Evolutionary conservation across 768 basidiomycete species (phyloP).

Genomic region (Amanita polypyramis): DNA sequence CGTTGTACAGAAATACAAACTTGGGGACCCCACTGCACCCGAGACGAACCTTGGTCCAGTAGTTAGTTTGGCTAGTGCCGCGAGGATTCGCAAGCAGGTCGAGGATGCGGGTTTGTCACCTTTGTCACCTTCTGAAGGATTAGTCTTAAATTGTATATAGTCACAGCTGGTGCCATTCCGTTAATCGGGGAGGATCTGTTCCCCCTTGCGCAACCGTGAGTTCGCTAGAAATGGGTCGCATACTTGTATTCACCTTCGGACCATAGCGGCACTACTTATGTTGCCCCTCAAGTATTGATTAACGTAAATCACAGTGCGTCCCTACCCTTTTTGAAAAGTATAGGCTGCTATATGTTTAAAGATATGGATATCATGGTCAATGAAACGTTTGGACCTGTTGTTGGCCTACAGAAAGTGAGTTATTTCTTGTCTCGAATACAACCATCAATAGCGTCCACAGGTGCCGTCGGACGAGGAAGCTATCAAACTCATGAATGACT

Average conservation of each 20-base stretch:
- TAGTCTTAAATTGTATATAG: slow-evolving; percentile 20
- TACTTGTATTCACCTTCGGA: slow-evolving; percentile 2
- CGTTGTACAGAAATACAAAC: slow-evolving; percentile 51
- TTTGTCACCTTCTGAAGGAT: not conserved
- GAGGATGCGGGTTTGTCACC: slow-evolving; percentile 58
- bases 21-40: slow-evolving; percentile 74
- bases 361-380: slow-evolving; percentile 30
- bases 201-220: slow-evolving; percentile 57
- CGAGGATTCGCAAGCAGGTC: slow-evolving; percentile 79
- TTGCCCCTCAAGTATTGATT: slow-evolving; percentile 85
- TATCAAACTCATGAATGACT: slow-evolving; percentile 89
- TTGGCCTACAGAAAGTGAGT: slow-evolving; percentile 84
- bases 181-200: slow-evolving; percentile 64
- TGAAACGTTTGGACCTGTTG: slow-evolving; percentile 88
- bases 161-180: slow-evolving; percentile 69
- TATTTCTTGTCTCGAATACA: not conserved
- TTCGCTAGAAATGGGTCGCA: slow-evolving; percentile 1
- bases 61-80: slow-evolving; percentile 78
- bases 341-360: not conserved
- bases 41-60: slow-evolving; percentile 88
- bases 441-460: slow-evolving; percentile 21
- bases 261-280: slow-evolving; percentile 68
- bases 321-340: slow-evolving; percentile 73
- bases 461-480: slow-evolving; percentile 84
- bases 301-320: slow-evolving; percentile 81